Base-by-base conservation (phyloP, 352 stramenopile genomes). In the Plasmopara halstedii region DNA sequence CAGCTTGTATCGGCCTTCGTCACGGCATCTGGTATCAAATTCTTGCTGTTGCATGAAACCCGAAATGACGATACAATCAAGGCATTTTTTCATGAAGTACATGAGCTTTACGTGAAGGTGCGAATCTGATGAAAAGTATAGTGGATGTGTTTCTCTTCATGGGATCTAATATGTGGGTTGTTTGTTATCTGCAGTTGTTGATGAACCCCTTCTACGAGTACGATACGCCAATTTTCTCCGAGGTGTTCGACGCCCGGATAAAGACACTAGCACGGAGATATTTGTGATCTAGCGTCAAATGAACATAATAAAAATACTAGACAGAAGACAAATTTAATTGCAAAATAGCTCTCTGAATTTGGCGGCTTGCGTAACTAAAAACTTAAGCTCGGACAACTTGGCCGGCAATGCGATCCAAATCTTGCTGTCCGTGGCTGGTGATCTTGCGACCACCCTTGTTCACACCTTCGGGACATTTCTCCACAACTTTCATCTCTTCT, bases 371-470 rank as follows among this genome's bases (percentile, higher is more conserved):
- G n/a, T n/a, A n/a, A n/a, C 53, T 66, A 49, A 58, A 11, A 58
- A 53, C 59, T 86, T 91, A 91, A 69, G 71, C 74, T 36, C 77
- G 77, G 51, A 84, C 70, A 29, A 99, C 92, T 73, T 95, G 84
- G 65, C 94, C 93, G 48, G 96, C 96, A 68, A 99, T 99, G 78
- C 94, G 94, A 77, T 99, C 95, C 52, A 99, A 77, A 85, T 98
- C 96, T 74, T 98, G 95, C 78, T 99, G 96, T 73, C 96, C 96
- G 63, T 98, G 94, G 57, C 85, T 89, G 32, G 94, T 94, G 64
- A 99, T 97, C 64, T 83, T 80, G 52, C 95, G 88, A 56, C 95
- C 96, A 49, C 94, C 94, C 62, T 96, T 96, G 64, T 94, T 94
- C 26, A 90, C 79, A 52, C 81, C 81, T 56, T 90, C 81, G 11